These are phyloP conservation scores for Hydnomerulius pinastri DNA, from an alignment of 768 basidiomycete species.

Conservation along the genomic window DNA sequence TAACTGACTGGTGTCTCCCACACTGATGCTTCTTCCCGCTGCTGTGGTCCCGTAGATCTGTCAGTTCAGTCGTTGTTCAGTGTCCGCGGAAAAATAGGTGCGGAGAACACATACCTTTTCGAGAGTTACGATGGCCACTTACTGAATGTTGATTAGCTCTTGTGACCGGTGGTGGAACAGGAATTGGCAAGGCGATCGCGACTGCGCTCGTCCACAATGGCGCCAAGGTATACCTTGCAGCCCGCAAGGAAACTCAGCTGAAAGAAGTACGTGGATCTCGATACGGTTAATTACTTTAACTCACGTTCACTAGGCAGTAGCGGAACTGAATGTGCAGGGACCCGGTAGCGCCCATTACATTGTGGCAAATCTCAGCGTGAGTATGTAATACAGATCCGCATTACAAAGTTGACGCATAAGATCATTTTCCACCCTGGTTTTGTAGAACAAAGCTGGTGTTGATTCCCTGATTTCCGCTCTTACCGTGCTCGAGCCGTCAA, in stretches of 20 bases:
- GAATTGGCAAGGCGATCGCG: conserved; percentile 85
- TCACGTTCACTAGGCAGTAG: conserved; percentile 41
- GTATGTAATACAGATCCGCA: conserved; percentile 26
- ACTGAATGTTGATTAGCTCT: conserved; percentile 49
- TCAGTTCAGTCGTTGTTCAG: conserved; percentile 57
- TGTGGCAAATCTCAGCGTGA: conserved; percentile 70
- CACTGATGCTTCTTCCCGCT: background rate
- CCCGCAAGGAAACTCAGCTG: conserved; percentile 77
- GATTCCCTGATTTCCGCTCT: conserved; percentile 69
- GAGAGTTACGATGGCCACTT: background rate
- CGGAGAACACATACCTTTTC: conserved; percentile 9
- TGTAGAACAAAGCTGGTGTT: conserved; percentile 78
- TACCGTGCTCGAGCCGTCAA: conserved; percentile 56
- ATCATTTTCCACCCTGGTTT: background rate
- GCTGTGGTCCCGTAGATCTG: conserved; percentile 44
- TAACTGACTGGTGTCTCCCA: background rate
- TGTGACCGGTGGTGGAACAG: conserved; percentile 82
- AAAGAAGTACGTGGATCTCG: conserved; percentile 54
- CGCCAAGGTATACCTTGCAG: conserved; percentile 87
- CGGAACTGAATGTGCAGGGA: conserved; percentile 59
- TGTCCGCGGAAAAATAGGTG: conserved; percentile 71
- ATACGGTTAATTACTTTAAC: background rate
- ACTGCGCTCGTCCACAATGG: conserved; percentile 82
- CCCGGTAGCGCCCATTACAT: conserved; percentile 71
- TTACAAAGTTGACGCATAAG: background rate